Base-by-base conservation (phyloP, 108 stramenopile species). In the Epipyxis sp. region DNA sequence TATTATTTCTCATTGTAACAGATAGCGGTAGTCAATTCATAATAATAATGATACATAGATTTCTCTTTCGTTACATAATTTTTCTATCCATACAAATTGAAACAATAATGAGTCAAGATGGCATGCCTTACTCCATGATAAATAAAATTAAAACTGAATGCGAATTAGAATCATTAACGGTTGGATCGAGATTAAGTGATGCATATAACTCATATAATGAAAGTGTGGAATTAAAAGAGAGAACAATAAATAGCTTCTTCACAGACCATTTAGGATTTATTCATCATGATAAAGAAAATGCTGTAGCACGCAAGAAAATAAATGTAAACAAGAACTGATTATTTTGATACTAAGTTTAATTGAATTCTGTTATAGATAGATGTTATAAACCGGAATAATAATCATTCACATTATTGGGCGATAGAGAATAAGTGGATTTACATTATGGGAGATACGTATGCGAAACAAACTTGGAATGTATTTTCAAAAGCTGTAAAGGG, bases 391-490 rank as follows among this genome's bases (percentile, higher is more conserved):
- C 54, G 20, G 25, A 20, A 57, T 57, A 57, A 16, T 57, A 57
- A 20, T 25, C 54, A n/a, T n/a, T n/a, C n/a, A n/a, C n/a, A n/a
- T n/a, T n/a, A n/a, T n/a, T n/a, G n/a, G n/a, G n/a, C n/a, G n/a
- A n/a, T 65, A 25, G 35, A 65, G 6, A 10, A 65, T 37, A 65
- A 65, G 25, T 65, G 61, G 61, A 65, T 65, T 35, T 65, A 65
- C 25, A 65, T 65, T 16, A 32, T 65, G 6, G 61, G 61, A 6
- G 61, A 65, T 37, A 13, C 6, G 10, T 32, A 16, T 32, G 3
- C 25, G 34, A 16, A 32, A 6, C 61, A 65, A 65, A 65, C 34
- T 29, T 65, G 61, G 61, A 32, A 16, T 13, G 20, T 32, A 10
- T 65, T 32, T 65, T 29, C 61, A 32, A 37, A 16, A 35, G 30